Evolutionary conservation across 2,329 filamentous ascomycete genomes (phyloP).

Genomic region (Celoporthe dispersa): DNA sequence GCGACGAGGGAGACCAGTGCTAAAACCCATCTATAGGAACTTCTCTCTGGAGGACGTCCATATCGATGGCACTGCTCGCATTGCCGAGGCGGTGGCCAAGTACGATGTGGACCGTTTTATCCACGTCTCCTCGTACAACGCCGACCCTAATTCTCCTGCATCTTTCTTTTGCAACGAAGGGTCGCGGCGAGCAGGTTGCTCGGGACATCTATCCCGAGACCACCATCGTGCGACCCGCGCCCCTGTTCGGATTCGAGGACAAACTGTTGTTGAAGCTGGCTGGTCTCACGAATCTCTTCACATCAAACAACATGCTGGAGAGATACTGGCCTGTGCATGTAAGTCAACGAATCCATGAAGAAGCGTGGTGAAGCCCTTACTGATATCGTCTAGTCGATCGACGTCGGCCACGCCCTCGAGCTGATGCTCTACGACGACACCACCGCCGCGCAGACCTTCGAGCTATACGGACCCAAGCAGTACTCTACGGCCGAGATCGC

Average conservation of each 20-base stretch:
- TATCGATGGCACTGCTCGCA: slow-evolving; percentile 88
- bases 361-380: neutral
- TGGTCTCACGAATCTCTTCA: slow-evolving; percentile 78
- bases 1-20: neutral
- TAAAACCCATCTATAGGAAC: slow-evolving; percentile 64
- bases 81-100: slow-evolving; percentile 92
- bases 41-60: slow-evolving; percentile 93
- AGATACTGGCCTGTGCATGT: slow-evolving; percentile 91
- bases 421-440: slow-evolving; percentile 88
- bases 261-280: slow-evolving; percentile 86
- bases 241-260: slow-evolving; percentile 95
- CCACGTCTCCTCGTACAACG: slow-evolving; percentile 95
- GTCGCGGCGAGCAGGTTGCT: slow-evolving; percentile 78
- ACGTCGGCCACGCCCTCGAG: slow-evolving; percentile 88
- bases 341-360: slow-evolving; percentile 37
- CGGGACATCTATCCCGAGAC: slow-evolving; percentile 94
- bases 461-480: slow-evolving; percentile 91
- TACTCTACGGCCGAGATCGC: slow-evolving; percentile 90
- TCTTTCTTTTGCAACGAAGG: slow-evolving; percentile 96
- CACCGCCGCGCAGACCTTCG: slow-evolving; percentile 88
- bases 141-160: slow-evolving; percentile 75
- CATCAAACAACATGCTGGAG: slow-evolving; percentile 92
- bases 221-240: slow-evolving; percentile 92
- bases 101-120: slow-evolving; percentile 98
- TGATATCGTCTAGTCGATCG: slow-evolving; percentile 65